phyloP scores from a whole-genome alignment of 2,329 filamentous ascomycete species.

The Aspergillus luchuensis region DNA sequence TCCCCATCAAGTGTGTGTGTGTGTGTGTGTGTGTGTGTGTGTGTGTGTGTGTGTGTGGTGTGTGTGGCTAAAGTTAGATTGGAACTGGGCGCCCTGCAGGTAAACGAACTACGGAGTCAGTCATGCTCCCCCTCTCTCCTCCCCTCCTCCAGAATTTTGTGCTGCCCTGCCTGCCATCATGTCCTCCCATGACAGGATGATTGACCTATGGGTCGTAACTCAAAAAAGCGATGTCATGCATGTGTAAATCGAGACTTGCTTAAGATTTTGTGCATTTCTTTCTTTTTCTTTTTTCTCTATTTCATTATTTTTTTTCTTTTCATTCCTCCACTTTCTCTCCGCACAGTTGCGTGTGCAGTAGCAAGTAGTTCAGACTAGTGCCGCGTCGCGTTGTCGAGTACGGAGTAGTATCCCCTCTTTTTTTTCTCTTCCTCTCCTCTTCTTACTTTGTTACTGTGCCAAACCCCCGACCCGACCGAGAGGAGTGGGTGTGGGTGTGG shows the following conservation, averaged over 20 bases:
- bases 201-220: no score
- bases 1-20: no score
- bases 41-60: no score
- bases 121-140: neutral
- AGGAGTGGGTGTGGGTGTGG: no score
- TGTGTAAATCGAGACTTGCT: neutral
- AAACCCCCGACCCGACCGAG: neutral
- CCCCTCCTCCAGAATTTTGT: no score
- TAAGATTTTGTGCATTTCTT: neutral
- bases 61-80: neutral
- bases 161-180: no score
- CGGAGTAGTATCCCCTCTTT: constrained; percentile 2
- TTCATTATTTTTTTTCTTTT: no score
- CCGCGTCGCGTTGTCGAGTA: neutral
- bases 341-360: constrained; percentile 11
- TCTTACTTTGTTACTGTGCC: no score
- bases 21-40: no score
- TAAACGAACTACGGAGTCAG: neutral
- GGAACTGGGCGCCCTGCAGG: neutral
- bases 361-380: neutral
- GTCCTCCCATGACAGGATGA: no score
- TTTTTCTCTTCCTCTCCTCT: neutral
- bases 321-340: neutral
- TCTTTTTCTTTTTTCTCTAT: neutral
- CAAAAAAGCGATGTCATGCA: no score